phyloP scores from a whole-genome alignment of 1,284 basidiomycete species.

The Papiliotrema flavescens region DNA sequence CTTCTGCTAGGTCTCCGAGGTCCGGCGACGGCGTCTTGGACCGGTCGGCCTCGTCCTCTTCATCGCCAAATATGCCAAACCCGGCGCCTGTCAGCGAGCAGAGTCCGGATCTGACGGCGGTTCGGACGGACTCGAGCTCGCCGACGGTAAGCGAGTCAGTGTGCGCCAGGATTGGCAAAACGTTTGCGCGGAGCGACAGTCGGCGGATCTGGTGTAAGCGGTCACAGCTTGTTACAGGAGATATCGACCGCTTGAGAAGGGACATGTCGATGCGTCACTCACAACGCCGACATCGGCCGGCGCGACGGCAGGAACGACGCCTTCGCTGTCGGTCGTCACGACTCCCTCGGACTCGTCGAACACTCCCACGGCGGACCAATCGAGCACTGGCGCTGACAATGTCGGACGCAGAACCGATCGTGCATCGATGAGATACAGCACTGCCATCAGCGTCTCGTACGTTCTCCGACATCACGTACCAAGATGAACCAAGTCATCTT shows the following conservation, averaged over 20 bases:
- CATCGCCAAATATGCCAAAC: constrained; percentile 21
- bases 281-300: not conserved
- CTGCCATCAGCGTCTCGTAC: constrained; percentile 12
- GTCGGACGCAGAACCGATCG: constrained; percentile 25
- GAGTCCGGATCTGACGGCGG: constrained; percentile 29
- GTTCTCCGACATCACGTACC: no score
- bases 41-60: constrained; percentile 7
- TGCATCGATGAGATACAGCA: constrained; percentile 44
- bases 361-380: constrained; percentile 30
- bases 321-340: no score
- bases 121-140: constrained; percentile 25
- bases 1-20: not conserved
- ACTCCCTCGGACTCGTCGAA: constrained; percentile 14
- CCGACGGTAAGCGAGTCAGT: constrained; percentile 31
- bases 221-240: no score
- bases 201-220: constrained; percentile 28
- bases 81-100: constrained; percentile 10
- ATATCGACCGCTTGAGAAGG: no score
- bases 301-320: no score
- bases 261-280: no score
- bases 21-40: constrained; percentile 1
- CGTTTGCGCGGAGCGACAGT: constrained; percentile 31
- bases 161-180: constrained; percentile 39
- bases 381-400: constrained; percentile 4
- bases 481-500: constrained; percentile 39